phyloP scores from a whole-genome alignment of 1,139 yeast species.

The Suhomyces ambrosiae region DNA sequence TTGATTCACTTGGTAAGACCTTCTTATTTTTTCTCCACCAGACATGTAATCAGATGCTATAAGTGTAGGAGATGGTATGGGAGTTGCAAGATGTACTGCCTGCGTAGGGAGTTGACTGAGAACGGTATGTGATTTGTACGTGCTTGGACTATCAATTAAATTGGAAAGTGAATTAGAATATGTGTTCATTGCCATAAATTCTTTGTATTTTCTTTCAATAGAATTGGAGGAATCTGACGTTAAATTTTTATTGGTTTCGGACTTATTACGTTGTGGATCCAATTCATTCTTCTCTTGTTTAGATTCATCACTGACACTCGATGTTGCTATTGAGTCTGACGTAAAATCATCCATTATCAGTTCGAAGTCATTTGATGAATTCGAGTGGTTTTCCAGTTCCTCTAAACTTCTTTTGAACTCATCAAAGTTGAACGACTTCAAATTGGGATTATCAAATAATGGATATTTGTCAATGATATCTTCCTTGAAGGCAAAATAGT shows the following conservation, averaged over 20 bases:
- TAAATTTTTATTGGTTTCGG: too few species aligned
- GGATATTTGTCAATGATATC: slow-evolving; percentile 80
- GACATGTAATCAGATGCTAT: slow-evolving; percentile 60
- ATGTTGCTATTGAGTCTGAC: neutral
- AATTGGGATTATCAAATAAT: slow-evolving; percentile 38
- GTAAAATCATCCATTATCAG: neutral
- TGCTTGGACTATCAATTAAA: slow-evolving; percentile 61
- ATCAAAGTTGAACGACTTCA: slow-evolving; percentile 22
- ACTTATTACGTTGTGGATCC: too few species aligned
- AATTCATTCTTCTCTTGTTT: neutral
- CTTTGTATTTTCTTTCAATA: slow-evolving; percentile 27
- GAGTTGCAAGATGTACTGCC: slow-evolving; percentile 79
- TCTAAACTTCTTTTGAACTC: slow-evolving; percentile 17
- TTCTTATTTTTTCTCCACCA: slow-evolving; percentile 67
- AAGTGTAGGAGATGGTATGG: slow-evolving; percentile 81
- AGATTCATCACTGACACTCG: neutral
- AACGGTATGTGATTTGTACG: slow-evolving; percentile 54
- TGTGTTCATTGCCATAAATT: slow-evolving; percentile 44
- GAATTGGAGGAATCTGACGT: slow-evolving; percentile 12
- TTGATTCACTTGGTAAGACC: slow-evolving; percentile 77
- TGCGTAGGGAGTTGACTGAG: slow-evolving; percentile 63
- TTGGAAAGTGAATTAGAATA: slow-evolving; percentile 58
- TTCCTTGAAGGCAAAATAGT: slow-evolving; percentile 75
- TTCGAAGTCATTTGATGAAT: neutral
- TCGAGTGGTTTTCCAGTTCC: slow-evolving; percentile 1